Evolutionary conservation across 2,329 filamentous ascomycete genomes (phyloP), one percentile per base, ranked within the genome.

Genomic region (Helotiales sp.): DNA sequence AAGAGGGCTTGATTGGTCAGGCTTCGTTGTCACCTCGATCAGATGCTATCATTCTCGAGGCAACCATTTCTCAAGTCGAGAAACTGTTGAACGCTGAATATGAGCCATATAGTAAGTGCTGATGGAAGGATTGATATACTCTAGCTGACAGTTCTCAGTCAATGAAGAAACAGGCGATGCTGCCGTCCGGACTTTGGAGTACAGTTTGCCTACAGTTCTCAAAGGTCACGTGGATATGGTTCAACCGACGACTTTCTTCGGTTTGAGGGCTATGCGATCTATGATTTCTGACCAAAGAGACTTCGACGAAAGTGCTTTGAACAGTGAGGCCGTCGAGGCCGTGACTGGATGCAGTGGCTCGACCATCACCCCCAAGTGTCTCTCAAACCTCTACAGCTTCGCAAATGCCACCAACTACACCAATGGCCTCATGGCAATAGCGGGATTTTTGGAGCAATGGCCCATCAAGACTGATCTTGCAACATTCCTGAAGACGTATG

Each of bases 191-290:
- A 70, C 68, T 29, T 62, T 70, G 2, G 53, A 67, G 31, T 70
- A 70, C 62, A 69, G 66, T 42, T 59, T 87, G 2, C 83, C 83
- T 19, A 68, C 68, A 33, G 75, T 82, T 60, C 73, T 86, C 7
- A 81, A 84, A 63, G 74, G 75, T 40, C 82, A 84, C 64, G 81
- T 86, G 58, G 80, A 83, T 61, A 77, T 80, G 19, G 79, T 86
- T 31, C 82, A 86, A 67, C 83, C 83, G 4, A 86, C 83, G 1
- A 86, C 79, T 44, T 83, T 81, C 2, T 86, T 86, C 71, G 81
- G 67, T 63, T 57, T 70, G 57, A 63, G 62, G 71, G 59, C 56
- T 59, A 70, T 67, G 60, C 66, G 34, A 66, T 68, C 68, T 10
- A 66, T 57, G 1, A 62, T 68, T 22, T 57, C 52, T 12, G 61